Evolutionary conservation across 306 rosid genomes (phyloP).

Genomic region (Lathyrus oleraceus): DNA sequence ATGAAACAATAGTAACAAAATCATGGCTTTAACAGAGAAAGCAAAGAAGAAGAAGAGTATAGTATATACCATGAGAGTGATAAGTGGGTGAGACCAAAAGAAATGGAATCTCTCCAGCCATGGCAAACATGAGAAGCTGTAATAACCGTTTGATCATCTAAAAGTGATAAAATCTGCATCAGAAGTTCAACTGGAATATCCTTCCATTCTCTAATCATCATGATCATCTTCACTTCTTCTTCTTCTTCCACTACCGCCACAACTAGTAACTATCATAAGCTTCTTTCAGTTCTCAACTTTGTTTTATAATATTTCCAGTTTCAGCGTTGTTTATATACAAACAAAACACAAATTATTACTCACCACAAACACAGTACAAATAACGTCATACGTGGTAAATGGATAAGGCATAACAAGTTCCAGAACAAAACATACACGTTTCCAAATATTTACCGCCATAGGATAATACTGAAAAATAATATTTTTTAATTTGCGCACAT

Average conservation of each 20-base stretch:
- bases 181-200: slow-evolving; percentile 91
- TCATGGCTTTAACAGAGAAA: not conserved
- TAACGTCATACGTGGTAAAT: not conserved
- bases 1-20: not conserved
- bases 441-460: not conserved
- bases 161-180: slow-evolving; percentile 67
- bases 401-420: slow-evolving; percentile 14
- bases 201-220: slow-evolving; percentile 59
- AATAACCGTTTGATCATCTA: slow-evolving; percentile 68
- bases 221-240: slow-evolving; percentile 45
- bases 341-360: not conserved
- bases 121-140: slow-evolving; percentile 76
- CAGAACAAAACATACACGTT: not conserved
- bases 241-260: slow-evolving; percentile 33
- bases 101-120: slow-evolving; percentile 82
- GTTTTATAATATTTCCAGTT: slow-evolving; percentile 50
- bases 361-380: not conserved
- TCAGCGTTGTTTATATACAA: not conserved
- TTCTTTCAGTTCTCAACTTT: slow-evolving; percentile 50
- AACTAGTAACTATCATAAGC: slow-evolving; percentile 26
- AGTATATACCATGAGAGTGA: slow-evolving; percentile 73
- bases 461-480: not conserved
- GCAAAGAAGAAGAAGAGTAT: not conserved
- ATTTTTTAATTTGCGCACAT: not conserved
- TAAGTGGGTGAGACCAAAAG: slow-evolving; percentile 59